phyloP scores from a whole-genome alignment of 2,329 filamentous ascomycete genomes.

The Apiospora koreana region DNA sequence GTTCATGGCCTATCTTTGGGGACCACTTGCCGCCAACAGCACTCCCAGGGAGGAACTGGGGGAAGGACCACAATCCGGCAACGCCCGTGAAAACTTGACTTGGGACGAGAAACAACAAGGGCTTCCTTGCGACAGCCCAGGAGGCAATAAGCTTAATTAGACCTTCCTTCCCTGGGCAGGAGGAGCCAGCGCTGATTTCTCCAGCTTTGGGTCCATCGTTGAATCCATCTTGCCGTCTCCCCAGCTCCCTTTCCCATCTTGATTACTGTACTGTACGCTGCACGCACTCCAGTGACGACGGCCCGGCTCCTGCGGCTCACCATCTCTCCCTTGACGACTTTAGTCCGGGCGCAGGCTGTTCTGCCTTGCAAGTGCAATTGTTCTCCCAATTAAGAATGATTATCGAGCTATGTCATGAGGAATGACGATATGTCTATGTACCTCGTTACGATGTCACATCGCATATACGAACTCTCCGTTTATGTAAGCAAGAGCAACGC shows the following conservation, averaged over 20 bases:
- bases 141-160: not conserved
- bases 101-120: not conserved
- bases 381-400: not conserved
- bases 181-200: too few relatives aligned
- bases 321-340: not conserved
- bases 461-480: conserved; percentile 29
- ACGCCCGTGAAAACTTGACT: not conserved
- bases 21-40: not conserved
- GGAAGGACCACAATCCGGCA: not conserved
- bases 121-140: not conserved
- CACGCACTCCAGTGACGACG: not conserved
- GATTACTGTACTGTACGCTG: not conserved
- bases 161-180: not conserved
- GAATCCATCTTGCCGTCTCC: too few relatives aligned
- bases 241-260: not conserved
- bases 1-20: not conserved
- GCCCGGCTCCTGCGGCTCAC: not conserved
- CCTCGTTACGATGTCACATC: conserved; percentile 23
- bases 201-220: too few relatives aligned
- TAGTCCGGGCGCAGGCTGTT: not conserved
- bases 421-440: not conserved
- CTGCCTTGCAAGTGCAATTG: not conserved
- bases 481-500: not conserved
- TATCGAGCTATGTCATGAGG: not conserved
- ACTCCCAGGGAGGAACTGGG: not conserved